Conservation (phyloP, 768 basidiomycete genomes). For the Pseudohyphozyma bogoriensis region DNA sequence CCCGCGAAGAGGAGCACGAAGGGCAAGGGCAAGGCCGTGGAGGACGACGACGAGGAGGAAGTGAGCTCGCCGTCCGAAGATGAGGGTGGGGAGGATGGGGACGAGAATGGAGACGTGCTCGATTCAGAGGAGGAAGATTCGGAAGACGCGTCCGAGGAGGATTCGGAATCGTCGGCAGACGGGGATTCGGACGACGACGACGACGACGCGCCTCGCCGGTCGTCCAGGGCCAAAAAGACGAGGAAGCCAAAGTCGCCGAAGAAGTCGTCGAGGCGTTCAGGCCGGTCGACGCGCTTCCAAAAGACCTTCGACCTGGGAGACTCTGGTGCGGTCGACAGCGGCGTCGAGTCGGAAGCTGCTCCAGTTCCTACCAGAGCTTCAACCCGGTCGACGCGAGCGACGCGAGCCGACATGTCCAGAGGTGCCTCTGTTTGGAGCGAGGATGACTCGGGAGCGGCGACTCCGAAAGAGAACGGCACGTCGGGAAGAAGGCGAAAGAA, state of each 20-base stretch:
- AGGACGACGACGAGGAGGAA: conserved; percentile 9
- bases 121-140: not conserved
- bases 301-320: not conserved
- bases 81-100: not conserved
- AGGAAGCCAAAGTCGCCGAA: conserved; percentile 8
- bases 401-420: not conserved
- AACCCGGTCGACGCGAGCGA: not conserved
- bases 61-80: not conserved
- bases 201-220: not conserved
- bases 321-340: not conserved
- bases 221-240: not conserved
- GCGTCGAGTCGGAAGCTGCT: conserved; percentile 13
- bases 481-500: not conserved
- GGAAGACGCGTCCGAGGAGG: not conserved
- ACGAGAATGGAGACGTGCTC: not conserved
- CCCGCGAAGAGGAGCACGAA: not conserved
- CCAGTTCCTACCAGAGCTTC: too few species aligned
- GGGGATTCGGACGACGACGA: not conserved
- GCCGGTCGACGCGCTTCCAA: not conserved
- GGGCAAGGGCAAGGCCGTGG: not conserved
- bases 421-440: not conserved
- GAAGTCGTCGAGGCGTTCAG: not conserved
- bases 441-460: not conserved
- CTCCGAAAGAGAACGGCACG: not conserved
- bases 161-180: not conserved